phyloP scores from a whole-genome alignment of 2,329 filamentous ascomycete species.

The Pyrenochaeta sp. region DNA sequence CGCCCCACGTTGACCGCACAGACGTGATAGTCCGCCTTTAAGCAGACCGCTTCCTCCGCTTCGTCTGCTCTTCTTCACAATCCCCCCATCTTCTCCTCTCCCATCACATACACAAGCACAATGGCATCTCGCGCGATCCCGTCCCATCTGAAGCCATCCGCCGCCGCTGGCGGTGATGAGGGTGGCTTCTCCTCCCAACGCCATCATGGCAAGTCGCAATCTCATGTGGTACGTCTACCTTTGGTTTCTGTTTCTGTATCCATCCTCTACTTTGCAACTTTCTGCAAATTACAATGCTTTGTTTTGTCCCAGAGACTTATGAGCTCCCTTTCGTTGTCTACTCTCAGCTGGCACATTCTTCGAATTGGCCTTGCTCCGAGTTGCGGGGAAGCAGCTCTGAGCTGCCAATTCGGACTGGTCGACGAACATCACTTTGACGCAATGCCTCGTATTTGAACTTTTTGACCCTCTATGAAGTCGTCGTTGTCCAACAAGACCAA shows the following conservation, averaged over 20 bases:
- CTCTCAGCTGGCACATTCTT: neutral
- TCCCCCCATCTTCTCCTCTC: slow-evolving; percentile 11
- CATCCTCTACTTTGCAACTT: slow-evolving; percentile 1
- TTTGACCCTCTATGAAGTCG: too few species aligned
- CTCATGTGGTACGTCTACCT: slow-evolving; percentile 77
- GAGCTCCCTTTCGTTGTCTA: neutral
- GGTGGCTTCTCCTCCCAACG: slow-evolving; percentile 63
- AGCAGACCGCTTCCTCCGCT: slow-evolving; percentile 32
- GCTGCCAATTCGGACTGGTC: too few species aligned
- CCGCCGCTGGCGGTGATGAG: slow-evolving; percentile 50
- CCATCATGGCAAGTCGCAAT: slow-evolving; percentile 86
- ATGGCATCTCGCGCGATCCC: slow-evolving; percentile 82
- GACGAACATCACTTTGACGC: too few species aligned
- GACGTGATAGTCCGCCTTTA: slow-evolving; percentile 27
- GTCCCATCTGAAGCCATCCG: slow-evolving; percentile 78
- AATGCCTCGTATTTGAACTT: too few species aligned
- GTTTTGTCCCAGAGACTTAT: neutral
- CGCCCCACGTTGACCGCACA: slow-evolving; percentile 30
- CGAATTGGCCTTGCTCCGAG: neutral
- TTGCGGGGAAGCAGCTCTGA: neutral
- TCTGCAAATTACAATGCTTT: neutral
- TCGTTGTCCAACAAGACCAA: neutral
- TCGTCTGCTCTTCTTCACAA: slow-evolving; percentile 20
- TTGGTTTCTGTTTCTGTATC: neutral
- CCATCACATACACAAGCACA: slow-evolving; percentile 32